Evolutionary conservation across 352 stramenopile species (phyloP), one percentile per base, ranked within the genome.

Genomic region (Globisporangium cederbergense): DNA sequence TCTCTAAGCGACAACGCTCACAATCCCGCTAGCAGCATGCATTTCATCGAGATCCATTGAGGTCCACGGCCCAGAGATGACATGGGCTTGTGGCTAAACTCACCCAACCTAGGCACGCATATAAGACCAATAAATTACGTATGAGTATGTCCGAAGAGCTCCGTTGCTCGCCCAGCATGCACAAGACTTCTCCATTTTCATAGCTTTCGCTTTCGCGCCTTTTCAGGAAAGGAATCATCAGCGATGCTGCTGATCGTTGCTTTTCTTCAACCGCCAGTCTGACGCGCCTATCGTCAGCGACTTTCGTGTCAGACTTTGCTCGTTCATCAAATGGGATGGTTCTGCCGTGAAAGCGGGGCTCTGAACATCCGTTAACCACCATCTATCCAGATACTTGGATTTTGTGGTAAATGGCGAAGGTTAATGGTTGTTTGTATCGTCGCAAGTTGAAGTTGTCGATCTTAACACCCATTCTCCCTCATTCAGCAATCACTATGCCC

Each of bases 1-100:
- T 64, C 74, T 78, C 20, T 83, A 71, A 28, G 52, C 50, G 28
- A 34, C 20, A 53, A 28, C n/a, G 45, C 45, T 54, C 47, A 11
- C 47, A 10, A 30, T 13, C 3, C 3, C 3, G 46, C 11, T 9
- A 8, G 9, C 47, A 54, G 8, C 47, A 32, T 32, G 46, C 5
- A 28, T 42, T 42, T 42, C 36, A 42, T 42, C 25, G 25, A 28
- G 25, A 28, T 42, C 11, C 9, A 42, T 14, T 42, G 36, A 16
- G 36, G 9, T 42, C 36, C 43, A 22, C 18, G 16, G 43, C 16
- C 43, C 43, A 49, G 16, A 49, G 22, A 11, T 49, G 43, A 22
- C 43, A 49, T 49, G 43, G 43, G 18, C 43, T 11, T 16, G 4
- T 43, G 30, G 22, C 25, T 40, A 16, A n/a, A 25, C 13, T 4